Conservation (phyloP, 129 eudicot genomes). For the Oenanthe sinensis region DNA sequence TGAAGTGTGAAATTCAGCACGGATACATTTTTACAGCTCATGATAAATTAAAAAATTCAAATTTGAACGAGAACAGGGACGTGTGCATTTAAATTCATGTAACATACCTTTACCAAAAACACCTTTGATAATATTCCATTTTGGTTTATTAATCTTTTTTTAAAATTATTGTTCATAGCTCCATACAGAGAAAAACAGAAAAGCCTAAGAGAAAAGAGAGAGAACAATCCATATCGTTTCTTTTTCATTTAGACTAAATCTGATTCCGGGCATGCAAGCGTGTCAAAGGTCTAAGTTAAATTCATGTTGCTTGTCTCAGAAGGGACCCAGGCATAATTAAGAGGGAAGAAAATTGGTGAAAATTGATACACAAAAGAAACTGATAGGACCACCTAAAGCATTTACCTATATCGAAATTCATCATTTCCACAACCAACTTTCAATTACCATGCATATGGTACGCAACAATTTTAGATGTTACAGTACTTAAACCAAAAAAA, state of each 20-base stretch:
- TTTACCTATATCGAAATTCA: not conserved
- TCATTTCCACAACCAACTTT: slow-evolving; percentile 19
- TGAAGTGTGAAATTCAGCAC: too few species aligned
- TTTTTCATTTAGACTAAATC: too few species aligned
- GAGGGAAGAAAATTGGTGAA: not conserved
- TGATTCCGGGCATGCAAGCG: not conserved
- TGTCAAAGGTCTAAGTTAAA: not conserved
- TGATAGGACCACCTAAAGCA: slow-evolving; percentile 1
- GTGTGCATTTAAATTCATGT: too few species aligned
- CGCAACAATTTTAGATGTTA: not conserved
- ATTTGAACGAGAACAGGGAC: too few species aligned
- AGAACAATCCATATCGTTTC: not conserved
- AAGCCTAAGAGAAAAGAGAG: too few species aligned
- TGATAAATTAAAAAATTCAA: too few species aligned
- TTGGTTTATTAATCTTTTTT: too few species aligned
- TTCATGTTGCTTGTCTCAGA: slow-evolving; percentile 11
- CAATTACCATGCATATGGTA: not conserved
- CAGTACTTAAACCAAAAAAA: not conserved
- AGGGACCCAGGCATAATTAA: not conserved
- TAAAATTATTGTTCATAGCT: too few species aligned
- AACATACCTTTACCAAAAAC: too few species aligned
- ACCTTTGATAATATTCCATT: too few species aligned
- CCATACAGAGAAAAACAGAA: too few species aligned
- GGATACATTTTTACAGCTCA: too few species aligned
- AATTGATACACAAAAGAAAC: not conserved